phyloP scores from a whole-genome alignment of 305 asterid genomes.

The Solanum hybrid region DNA sequence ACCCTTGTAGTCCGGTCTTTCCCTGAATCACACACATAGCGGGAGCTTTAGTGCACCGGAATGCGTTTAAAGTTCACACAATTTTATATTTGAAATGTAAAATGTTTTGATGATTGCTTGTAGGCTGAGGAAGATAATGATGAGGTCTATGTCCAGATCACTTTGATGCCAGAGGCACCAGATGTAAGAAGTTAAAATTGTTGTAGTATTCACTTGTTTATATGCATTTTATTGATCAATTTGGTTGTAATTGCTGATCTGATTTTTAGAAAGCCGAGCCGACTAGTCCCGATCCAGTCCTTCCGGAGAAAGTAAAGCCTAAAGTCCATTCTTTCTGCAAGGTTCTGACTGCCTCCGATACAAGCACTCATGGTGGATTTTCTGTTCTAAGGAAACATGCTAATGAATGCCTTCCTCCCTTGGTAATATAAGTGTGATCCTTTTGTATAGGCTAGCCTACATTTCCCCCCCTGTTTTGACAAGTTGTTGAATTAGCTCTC shows the following conservation, averaged over 20 bases:
- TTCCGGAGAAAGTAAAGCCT: conserved; percentile 41
- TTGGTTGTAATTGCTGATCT: not conserved
- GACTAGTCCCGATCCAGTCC: conserved; percentile 21
- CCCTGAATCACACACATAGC: not conserved
- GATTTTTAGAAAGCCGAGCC: conserved; percentile 47
- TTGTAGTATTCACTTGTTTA: not conserved
- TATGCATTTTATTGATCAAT: not conserved
- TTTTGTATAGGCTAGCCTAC: not conserved
- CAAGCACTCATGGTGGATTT: conserved; percentile 82
- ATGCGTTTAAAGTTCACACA: not conserved
- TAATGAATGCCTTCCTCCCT: conserved; percentile 72
- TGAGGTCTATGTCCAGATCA: conserved; percentile 68
- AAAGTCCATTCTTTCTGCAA: conserved; percentile 61
- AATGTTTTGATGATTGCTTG: conserved; percentile 3
- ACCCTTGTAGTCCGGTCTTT: not conserved
- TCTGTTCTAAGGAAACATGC: conserved; percentile 77
- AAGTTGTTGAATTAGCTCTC: not conserved
- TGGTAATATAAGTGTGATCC: conserved; percentile 35
- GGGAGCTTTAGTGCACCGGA: not conserved
- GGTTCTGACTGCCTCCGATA: conserved; percentile 67
- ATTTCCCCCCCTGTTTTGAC: not conserved
- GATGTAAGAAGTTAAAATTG: conserved; percentile 35
- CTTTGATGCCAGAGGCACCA: conserved; percentile 43
- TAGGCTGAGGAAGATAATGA: conserved; percentile 48
- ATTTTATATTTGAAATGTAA: not conserved